A percentile compares a stretch with the other conserved stretches of the same genome.
Conservation (phyloP, 768 basidiomycete species). For the Lactarius indigo region DNA sequence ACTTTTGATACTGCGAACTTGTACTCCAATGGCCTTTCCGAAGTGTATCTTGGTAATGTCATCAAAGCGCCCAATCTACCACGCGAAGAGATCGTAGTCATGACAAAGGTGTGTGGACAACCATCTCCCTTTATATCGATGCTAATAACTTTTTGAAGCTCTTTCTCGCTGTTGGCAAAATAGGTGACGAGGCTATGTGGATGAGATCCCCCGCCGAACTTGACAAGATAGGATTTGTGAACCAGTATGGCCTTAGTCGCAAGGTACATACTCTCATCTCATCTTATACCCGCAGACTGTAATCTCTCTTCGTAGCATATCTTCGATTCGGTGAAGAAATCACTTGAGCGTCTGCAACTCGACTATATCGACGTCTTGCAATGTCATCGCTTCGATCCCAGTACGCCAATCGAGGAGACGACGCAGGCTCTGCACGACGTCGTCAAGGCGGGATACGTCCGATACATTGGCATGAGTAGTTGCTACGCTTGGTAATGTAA, state of each 20-base stretch:
- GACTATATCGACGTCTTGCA: conserved; percentile 78
- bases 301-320: conserved; percentile 47
- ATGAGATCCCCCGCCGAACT: conserved; percentile 3
- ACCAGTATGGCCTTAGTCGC: conserved; percentile 36
- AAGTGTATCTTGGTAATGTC: no score
- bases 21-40: no score
- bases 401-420: conserved; percentile 33
- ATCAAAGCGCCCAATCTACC: no score
- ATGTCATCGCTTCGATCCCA: conserved; percentile 38
- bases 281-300: not conserved
- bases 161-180: conserved; percentile 1
- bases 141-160: not conserved
- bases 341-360: conserved; percentile 62
- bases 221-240: conserved; percentile 35
- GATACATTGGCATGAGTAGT: conserved; percentile 27
- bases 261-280: conserved; percentile 30
- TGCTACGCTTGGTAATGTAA: no score
- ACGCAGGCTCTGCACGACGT: conserved; percentile 41
- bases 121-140: no score
- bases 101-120: conserved; percentile 37
- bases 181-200: not conserved
- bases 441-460: conserved; percentile 37
- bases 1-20: no score
- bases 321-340: conserved; percentile 61
- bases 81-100: not conserved